Base-by-base conservation (phyloP, 2,329 filamentous ascomycete species). In the Cryphonectria naterciae region DNA sequence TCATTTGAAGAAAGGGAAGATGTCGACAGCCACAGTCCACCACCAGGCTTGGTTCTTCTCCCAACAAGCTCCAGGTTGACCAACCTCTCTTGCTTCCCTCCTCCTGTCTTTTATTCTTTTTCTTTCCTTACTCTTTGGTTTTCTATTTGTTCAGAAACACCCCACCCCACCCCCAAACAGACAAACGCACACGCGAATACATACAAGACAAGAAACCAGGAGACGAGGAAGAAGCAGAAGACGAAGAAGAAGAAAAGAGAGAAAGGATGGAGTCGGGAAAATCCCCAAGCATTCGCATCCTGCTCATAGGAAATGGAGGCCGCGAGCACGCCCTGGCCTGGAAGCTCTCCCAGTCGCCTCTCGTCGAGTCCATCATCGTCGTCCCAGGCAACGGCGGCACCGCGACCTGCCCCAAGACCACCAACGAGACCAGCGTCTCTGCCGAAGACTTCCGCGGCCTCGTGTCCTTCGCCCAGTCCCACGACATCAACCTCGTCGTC, bases 241-340 rank as follows among this genome's bases (percentile, higher is more conserved):
- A 32, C 1, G 41, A 46, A 46, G 6, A 11, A 11, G 15, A 43
- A 43, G 13, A 4, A 46, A 46, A 22, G 6, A 46, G 22, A 22
- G 19, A 17, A 37, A 63, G 22, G 22, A 73, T 73, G 72, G 67
- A 65, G 41, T 68, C 70, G 19, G 68, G 67, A 58, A 75, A 81
- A 41, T 85, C 70, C 32, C 70, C 67, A 63, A 75, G 81, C 43
- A 85, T 94, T 74, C 88, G 90, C 76, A 87, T 98, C 76, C 90
- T 98, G 74, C 90, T 98, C 74, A 90, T 98, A 75, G 95, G 96
- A 78, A 97, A 95, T 79, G 96, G 96, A 75, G 96, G 95, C 76
- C 91, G 96, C 77, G 96, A 99, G 83, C 94, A 98, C 82, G 93
- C 95, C 63, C 88, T 98, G 74, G 94, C 95, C 58, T 98, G 95